phyloP scores from a whole-genome alignment of 768 basidiomycete species.

The Tephrocybe sp. region DNA sequence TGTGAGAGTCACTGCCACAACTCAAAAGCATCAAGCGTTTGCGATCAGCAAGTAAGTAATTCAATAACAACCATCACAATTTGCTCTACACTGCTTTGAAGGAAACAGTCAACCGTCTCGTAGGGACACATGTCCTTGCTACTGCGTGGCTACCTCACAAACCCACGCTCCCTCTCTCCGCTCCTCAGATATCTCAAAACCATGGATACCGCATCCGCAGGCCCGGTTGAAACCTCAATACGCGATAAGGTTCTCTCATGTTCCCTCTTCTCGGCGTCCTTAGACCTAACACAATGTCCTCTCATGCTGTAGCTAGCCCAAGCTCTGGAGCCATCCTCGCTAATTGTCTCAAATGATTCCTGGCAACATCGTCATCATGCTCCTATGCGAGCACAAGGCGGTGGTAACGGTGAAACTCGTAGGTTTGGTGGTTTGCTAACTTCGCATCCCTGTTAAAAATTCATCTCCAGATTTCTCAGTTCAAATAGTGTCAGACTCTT shows the following conservation, averaged over 20 bases:
- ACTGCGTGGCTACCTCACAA: conserved; percentile 15
- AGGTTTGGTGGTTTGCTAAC: conserved; percentile 30
- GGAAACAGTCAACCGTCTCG: background rate
- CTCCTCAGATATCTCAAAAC: conserved; percentile 11
- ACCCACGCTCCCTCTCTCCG: conserved; percentile 3
- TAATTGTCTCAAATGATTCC: conserved; percentile 78
- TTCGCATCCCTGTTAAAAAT: conserved; percentile 6
- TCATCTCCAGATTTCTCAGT: conserved; percentile 68
- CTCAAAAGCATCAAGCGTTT: background rate
- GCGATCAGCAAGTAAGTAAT: background rate
- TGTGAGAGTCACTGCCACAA: background rate
- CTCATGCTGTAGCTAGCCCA: conserved; percentile 49
- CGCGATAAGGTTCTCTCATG: conserved; percentile 53
- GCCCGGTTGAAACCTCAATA: conserved; percentile 60
- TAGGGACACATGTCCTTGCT: conserved; percentile 16
- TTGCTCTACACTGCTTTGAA: background rate
- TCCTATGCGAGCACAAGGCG: conserved; percentile 70
- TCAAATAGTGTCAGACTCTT: conserved; percentile 67
- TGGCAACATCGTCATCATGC: conserved; percentile 83
- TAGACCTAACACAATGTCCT: conserved; percentile 14
- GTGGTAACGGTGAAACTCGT: conserved; percentile 80
- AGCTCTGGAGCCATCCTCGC: conserved; percentile 57
- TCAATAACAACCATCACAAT: conserved; percentile 9
- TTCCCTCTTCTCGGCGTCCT: too few relatives aligned
- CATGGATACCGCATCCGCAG: conserved; percentile 29